Conservation (phyloP, 192 early-diverging fungal species). For the Chytriomyces confervae region DNA sequence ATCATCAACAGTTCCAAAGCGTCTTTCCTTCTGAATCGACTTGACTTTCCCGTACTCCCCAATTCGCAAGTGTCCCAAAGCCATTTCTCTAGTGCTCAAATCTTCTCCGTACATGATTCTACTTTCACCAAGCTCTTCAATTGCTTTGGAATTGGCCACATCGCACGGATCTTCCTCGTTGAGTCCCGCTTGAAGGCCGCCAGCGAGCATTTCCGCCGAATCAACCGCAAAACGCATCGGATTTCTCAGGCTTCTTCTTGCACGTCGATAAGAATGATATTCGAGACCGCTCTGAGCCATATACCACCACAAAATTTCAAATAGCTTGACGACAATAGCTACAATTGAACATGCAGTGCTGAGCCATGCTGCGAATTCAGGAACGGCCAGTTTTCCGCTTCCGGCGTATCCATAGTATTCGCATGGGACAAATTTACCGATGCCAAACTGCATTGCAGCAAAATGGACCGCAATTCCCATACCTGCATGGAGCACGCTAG, state of each 20-base stretch:
- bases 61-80: conserved; percentile 10
- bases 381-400: conserved; percentile 8
- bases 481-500: background rate
- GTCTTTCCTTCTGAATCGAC: conserved; percentile 21
- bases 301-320: conserved; percentile 32
- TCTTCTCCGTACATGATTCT: conserved; percentile 29
- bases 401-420: conserved; percentile 24
- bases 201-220: conserved; percentile 22
- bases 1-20: conserved; percentile 12
- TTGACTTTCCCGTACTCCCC: conserved; percentile 26
- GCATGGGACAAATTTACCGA: background rate
- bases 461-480: conserved; percentile 21
- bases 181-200: conserved; percentile 4
- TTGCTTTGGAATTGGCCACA: conserved; percentile 5
- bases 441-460: conserved; percentile 15
- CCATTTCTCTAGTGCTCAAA: background rate
- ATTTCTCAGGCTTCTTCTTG: conserved; percentile 1
- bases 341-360: background rate
- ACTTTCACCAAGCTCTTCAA: conserved; percentile 8
- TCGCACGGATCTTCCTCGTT: conserved; percentile 24
- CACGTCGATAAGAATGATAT: conserved; percentile 3
- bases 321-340: conserved; percentile 10
- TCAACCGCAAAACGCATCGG: conserved; percentile 31
- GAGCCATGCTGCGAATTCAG: conserved; percentile 5
- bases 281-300: conserved; percentile 18